Evolutionary conservation across 768 basidiomycete genomes (phyloP), one percentile per base, ranked within the genome.

Genomic region (Tulasnella calospora): DNA sequence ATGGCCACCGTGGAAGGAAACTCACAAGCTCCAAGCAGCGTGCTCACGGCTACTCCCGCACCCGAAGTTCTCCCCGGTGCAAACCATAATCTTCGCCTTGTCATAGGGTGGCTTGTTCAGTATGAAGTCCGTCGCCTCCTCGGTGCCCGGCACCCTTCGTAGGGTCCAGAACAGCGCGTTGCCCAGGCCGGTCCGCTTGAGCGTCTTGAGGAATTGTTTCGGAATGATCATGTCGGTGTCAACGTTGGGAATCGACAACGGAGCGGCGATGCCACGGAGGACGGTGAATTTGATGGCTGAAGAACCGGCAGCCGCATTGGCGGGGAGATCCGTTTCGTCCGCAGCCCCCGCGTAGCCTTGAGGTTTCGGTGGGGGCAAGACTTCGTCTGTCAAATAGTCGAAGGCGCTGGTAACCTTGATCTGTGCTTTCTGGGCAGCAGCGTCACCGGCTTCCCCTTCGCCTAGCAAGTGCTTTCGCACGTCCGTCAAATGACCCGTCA

Each of bases 141-240:
- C 91, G 5, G 94, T 93, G 81, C 91, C 87, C 7, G 91, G 89
- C 82, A 95, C 89, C 82, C 91, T 92, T 71, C 95, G 89, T 55
- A 93, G 86, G n/a, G 92, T 88, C 83, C 88, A 92, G 87, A 97
- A 97, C 73, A 95, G 85, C 27, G 92, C 94, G 77, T 91, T 86
- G 10, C 93, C 92, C 70, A 97, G 88, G 69, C 95, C 95, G 57
- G 95, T 95, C 76, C 95, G 89, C 84, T 95, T 94, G 82, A 97
- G 85, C 0, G 95, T 96, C 85, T 96, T 96, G 84, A 96, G 85
- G 87, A 96, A 96, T 82, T 95, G 94, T 82, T 96, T 95, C 3
- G 95, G 95, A 82, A 96, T 95, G 83, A 97, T 94, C 90, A 92
- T 93, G 82, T 97, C 95, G 70, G 95, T 97, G 85, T 97, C 95